phyloP scores from a whole-genome alignment of 2,329 filamentous ascomycete species.

The Penicillium polonicum region DNA sequence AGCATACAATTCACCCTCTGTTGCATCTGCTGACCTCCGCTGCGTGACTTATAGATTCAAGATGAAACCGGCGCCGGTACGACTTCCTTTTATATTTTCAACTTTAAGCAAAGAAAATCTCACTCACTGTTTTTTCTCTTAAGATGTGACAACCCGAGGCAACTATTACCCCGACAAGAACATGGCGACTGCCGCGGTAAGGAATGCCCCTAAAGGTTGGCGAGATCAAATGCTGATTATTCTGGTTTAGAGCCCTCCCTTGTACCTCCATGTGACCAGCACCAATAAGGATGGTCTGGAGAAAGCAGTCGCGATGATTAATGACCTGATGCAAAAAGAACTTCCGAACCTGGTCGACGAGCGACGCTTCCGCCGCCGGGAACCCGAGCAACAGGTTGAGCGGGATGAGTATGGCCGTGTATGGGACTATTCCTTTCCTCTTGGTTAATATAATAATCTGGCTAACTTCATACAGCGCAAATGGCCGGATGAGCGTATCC shows the following conservation, averaged over 20 bases:
- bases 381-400: slow-evolving; percentile 74
- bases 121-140: slow-evolving; percentile 48
- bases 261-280: slow-evolving; percentile 94
- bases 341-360: slow-evolving; percentile 94
- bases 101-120: slow-evolving; percentile 57
- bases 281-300: slow-evolving; percentile 90
- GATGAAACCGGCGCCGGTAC: slow-evolving; percentile 99
- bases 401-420: slow-evolving; percentile 88
- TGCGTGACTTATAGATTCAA: slow-evolving; percentile 95
- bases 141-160: slow-evolving; percentile 99
- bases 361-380: slow-evolving; percentile 80
- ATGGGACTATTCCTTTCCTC: slow-evolving; percentile 24
- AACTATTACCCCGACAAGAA: slow-evolving; percentile 96
- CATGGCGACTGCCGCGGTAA: slow-evolving; percentile 90
- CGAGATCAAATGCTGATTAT: not conserved
- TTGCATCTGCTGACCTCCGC: slow-evolving; percentile 91
- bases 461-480: slow-evolving; percentile 65
- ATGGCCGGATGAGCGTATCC: slow-evolving; percentile 97
- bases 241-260: slow-evolving; percentile 71
- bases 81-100: slow-evolving; percentile 52
- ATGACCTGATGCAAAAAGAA: slow-evolving; percentile 95
- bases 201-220: slow-evolving; percentile 34
- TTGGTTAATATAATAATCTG: not conserved
- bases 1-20: slow-evolving; percentile 63
- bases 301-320: slow-evolving; percentile 79